Conservation (phyloP, 495 filamentous ascomycete genomes). For the Daldinia bambusicola region DNA sequence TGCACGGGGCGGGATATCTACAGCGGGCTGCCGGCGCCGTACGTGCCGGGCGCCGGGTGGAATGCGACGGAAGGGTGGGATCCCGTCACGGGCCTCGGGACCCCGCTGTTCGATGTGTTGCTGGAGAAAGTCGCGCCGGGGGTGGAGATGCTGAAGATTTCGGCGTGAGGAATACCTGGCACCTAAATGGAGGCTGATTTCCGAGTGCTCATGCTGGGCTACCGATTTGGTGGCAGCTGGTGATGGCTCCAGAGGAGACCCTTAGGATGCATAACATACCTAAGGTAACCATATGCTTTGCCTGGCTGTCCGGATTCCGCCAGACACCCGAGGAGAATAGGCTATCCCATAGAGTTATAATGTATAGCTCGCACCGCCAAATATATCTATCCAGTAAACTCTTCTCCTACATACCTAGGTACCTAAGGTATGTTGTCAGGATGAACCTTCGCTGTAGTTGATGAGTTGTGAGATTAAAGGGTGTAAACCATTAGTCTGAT, state of each 20-base stretch:
- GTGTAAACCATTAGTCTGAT: not conserved
- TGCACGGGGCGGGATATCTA: constrained; percentile 56
- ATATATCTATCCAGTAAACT: not conserved
- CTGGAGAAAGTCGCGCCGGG: constrained; percentile 38
- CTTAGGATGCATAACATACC: too few relatives aligned
- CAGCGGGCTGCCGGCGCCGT: constrained; percentile 44
- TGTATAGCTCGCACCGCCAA: too few relatives aligned
- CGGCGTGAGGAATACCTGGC: not conserved
- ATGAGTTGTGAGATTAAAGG: not conserved
- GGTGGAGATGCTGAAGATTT: constrained; percentile 20
- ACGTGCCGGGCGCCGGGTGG: constrained; percentile 67
- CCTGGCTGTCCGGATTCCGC: too few relatives aligned
- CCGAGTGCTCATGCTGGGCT: too few relatives aligned
- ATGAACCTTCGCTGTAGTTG: not conserved
- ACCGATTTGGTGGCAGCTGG: too few relatives aligned
- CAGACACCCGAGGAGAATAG: too few relatives aligned
- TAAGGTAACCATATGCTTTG: too few relatives aligned
- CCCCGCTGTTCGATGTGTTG: constrained; percentile 50
- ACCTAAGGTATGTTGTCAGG: too few relatives aligned
- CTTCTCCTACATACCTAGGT: too few relatives aligned
- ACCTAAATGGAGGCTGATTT: too few relatives aligned
- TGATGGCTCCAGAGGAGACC: not conserved
- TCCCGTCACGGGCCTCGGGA: constrained; percentile 52
- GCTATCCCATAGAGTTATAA: too few relatives aligned
- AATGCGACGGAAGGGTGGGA: constrained; percentile 67